Base-by-base conservation (phyloP, 108 stramenopile species). In the Stephanodiscus triporus region DNA sequence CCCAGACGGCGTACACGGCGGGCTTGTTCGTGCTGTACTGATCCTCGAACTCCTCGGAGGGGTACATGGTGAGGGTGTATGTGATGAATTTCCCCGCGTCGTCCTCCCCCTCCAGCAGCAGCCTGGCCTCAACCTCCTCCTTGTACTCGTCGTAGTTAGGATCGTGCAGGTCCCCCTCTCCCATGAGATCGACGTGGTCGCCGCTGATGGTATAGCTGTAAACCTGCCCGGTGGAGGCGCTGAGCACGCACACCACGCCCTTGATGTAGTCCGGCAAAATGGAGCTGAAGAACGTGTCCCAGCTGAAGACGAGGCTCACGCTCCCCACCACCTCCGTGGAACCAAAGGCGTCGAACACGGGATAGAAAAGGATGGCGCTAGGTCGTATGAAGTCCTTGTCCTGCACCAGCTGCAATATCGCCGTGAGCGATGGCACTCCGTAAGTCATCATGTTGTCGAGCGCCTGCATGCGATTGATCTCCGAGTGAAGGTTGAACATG, bases 61-160 rank as follows among this genome's bases (percentile, higher is more conserved):
- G 91, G 67, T 89, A 92, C 10, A 92, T 82, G 26, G 24, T 27
- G 5, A 91, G 48, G 3, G 45, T 69, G 80, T 88, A 88, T n/a
- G 77, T 73, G 58, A 85, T 83, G 36, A 81, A 45, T 36, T 78
- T 74, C 42, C 40, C 40, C 4, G 56, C 78, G 8, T 78, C 65
- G 0, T 65, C 74, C 1, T 63, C 43, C 9, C 70, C 77, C 13
- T 75, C 77, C 14, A 24, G 20, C 22, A 53, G 60, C 29, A 81
- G 20, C 13, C 69, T 73, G 16, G 72, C 79, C 16, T 78, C 27
- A 22, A 55, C 45, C 20, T 36, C 53, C 26, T 56, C 34, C n/a
- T 32, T 48, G 11, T 68, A 63, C 7, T 73, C 19, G 53, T 79
- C 42, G 55, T 72, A 85, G 14, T 67, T 61, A 13, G 38, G 17